Evolutionary conservation across 164 flowering plant genomes (phyloP), one percentile per base, ranked within the genome.

Genomic region (Macadamia tetraphylla): DNA sequence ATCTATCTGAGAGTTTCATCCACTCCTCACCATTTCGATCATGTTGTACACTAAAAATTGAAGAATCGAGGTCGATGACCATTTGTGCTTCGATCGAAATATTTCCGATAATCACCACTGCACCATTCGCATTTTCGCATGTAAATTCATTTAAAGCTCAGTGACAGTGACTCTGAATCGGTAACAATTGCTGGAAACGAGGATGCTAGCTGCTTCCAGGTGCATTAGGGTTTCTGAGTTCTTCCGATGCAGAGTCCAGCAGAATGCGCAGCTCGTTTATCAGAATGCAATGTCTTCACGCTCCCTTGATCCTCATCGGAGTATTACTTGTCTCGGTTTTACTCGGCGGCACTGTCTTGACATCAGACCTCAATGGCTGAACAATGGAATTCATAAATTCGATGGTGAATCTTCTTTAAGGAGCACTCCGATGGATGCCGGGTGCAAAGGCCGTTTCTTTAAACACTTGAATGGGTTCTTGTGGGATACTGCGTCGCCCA

Each of bases 391-490:
- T 64, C 29, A 35, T 40, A 29, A 30, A 5, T 63, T 51, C 18
- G 7, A 31, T 29, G 59, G 73, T 44, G 58, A 72, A 11, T 46
- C 58, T 46, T 40, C 17, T 43, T 30, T 30, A 31, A 46, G 66
- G 59, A 9, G 71, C 49, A 57, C 58, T 31, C 51, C 7, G 11
- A 35, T 58, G 6, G 60, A 59, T 48, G 15, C 40, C 3, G 65
- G 1, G 9, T 60, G 73, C 29, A 67, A 40, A 57, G 64, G 51
- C 5, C 17, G 68, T 6, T 23, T 67, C 49, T 68, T 52, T 32
- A 67, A 35, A 31, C 71, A 72, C 57, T 12, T 76, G 12, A 68
- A 57, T 13, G 79, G 79, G 11, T 76, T 76, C 63, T 52, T 76
- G 8, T 62, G 73, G n/a, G 79, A 76, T 6, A 14, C 79, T 35